Percentiles rank a stretch among this genome's conserved stretches.
These are phyloP conservation scores for Kodamaea anthophila DNA, from an alignment of 1,139 yeast genomes.

Conservation along the genomic window DNA sequence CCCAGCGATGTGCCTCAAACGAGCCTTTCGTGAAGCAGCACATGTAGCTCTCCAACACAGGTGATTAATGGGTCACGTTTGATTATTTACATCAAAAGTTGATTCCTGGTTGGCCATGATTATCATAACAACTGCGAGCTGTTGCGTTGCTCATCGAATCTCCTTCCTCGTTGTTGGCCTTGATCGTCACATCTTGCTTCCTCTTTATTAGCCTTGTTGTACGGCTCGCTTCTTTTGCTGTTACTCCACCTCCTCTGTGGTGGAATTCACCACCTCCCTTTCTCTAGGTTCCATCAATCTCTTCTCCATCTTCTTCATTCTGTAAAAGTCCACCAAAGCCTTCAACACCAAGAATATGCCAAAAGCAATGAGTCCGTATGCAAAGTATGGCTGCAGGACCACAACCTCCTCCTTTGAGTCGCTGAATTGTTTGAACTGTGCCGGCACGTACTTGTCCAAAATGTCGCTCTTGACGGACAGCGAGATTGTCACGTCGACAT, in stretches of 20 bases:
- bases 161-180: background rate
- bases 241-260: constrained; percentile 9
- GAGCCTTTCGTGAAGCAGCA: no score
- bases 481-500: constrained; percentile 41
- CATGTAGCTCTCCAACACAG: no score
- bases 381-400: constrained; percentile 36
- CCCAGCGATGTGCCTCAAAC: no score
- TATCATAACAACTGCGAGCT: no score
- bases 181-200: background rate
- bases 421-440: constrained; percentile 19
- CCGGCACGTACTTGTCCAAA: constrained; percentile 44
- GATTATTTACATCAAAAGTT: no score
- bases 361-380: constrained; percentile 56
- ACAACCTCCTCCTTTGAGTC: constrained; percentile 8
- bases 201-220: no score
- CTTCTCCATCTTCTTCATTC: constrained; percentile 73
- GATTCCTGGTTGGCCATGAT: no score
- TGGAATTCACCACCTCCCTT: constrained; percentile 6
- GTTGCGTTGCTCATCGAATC: no score
- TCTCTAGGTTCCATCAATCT: constrained; percentile 42
- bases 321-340: constrained; percentile 62
- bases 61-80: no score
- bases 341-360: constrained; percentile 65
- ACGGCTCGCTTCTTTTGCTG: no score
- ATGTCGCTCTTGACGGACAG: constrained; percentile 32